These are phyloP conservation scores for Aspergillus pseudoterreus DNA, from an alignment of 2,329 filamentous ascomycete species.

Conservation along the genomic window DNA sequence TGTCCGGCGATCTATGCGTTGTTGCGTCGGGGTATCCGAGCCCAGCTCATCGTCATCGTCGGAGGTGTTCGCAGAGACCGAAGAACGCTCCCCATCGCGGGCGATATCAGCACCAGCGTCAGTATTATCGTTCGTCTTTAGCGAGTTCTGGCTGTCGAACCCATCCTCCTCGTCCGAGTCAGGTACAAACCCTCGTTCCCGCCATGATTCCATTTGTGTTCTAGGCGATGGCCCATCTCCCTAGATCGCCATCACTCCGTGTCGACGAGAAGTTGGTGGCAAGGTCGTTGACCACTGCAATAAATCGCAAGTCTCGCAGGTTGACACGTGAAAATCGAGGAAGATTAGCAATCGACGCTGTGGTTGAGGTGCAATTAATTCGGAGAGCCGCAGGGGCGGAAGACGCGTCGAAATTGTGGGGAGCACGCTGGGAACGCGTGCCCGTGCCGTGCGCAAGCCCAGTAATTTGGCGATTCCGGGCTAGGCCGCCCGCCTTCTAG, in stretches of 20 bases:
- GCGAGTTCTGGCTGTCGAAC: slow-evolving; percentile 32
- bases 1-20: background rate
- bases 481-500: background rate
- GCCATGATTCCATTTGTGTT: slow-evolving; percentile 47
- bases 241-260: slow-evolving; percentile 24
- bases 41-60: slow-evolving; percentile 1
- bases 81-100: background rate
- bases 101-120: background rate
- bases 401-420: slow-evolving; percentile 25
- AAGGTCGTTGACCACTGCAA: background rate
- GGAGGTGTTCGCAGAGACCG: background rate
- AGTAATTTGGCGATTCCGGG: slow-evolving; percentile 21
- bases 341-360: background rate
- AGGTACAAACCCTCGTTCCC: slow-evolving; percentile 49
- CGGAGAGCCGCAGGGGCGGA: background rate
- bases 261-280: background rate
- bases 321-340: background rate
- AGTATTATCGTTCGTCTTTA: slow-evolving; percentile 8
- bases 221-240: slow-evolving; percentile 35
- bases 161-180: slow-evolving; percentile 49
- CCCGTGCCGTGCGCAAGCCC: slow-evolving; percentile 5
- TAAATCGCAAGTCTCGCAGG: background rate
- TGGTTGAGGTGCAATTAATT: background rate
- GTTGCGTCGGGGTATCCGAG: background rate
- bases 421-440: slow-evolving; percentile 21